Conservation (phyloP, 257 asterid species). For the Fraxinus quadrangulata region DNA sequence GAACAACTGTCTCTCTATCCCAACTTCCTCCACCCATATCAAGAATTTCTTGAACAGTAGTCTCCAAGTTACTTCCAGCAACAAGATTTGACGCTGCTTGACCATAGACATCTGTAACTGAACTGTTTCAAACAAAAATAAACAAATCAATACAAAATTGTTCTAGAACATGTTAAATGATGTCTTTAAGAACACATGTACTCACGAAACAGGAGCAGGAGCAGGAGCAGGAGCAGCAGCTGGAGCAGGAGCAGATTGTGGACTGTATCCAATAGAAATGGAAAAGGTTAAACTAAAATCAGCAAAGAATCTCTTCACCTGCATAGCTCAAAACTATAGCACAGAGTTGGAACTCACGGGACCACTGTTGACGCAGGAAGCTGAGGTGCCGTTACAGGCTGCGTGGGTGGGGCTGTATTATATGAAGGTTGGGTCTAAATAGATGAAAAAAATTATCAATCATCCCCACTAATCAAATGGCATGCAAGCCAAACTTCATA, state of each 20-base stretch:
- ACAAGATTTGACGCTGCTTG: conserved; percentile 90
- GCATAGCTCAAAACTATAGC: conserved; percentile 23
- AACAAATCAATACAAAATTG: not conserved
- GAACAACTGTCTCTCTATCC: conserved; percentile 81
- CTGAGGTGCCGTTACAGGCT: conserved; percentile 61
- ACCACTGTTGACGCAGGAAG: conserved; percentile 48
- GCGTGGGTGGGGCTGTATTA: conserved; percentile 54
- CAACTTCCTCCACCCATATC: conserved; percentile 97
- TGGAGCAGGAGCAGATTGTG: conserved; percentile 33
- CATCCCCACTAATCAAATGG: not conserved
- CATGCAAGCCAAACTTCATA: conserved; percentile 3
- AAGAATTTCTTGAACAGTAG: conserved; percentile 75
- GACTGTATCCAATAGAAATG: conserved; percentile 41
- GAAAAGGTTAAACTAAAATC: not conserved
- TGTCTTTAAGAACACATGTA: conserved; percentile 18
- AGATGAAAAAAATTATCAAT: conserved; percentile 2
- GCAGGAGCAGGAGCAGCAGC: conserved; percentile 33
- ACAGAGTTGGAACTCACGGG: conserved; percentile 49
- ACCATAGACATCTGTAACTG: conserved; percentile 64
- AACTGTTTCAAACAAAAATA: conserved; percentile 41
- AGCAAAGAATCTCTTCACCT: not conserved
- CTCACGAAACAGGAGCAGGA: conserved; percentile 50
- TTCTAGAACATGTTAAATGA: not conserved
- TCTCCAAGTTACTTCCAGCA: conserved; percentile 74
- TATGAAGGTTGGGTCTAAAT: conserved; percentile 54